Base-by-base conservation (phyloP, 257 asterid species). In the Datura wrightii region DNA sequence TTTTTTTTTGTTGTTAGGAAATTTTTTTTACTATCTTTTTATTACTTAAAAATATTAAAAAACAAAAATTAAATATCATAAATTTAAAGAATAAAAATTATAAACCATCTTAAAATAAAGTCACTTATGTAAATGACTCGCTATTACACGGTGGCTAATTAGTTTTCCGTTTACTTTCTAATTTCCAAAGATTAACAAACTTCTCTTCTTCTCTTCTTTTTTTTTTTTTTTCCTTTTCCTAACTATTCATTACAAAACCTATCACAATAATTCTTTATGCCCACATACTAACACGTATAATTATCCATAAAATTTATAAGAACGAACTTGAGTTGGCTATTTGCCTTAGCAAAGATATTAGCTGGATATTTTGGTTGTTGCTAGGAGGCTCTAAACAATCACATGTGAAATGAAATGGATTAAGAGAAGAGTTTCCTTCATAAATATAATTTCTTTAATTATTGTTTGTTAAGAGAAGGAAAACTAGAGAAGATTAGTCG, bases 291-390 rank as follows among this genome's bases (percentile, higher is more conserved):
- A 13, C 72, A 34, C n/a, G n/a, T 13, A 65, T 65, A 36, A 3
- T 14, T 66, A 14, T 14, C 24, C 50, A 11, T 36, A 66, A 36
- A 4, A 37, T 66, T 66, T 14, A 36, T 37, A 37, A 66, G 19
- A 2, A 36, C 36, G 1, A 66, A 14, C 19, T 6, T 3, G 79
- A 10, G 18, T n/a, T 71, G 56, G 54, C n/a, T n/a, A 9, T 41
- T 42, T 71, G 55, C 42, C 56, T n/a, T 10, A n/a, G 55, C 52
- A 42, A 71, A 42, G 37, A 10, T 71, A 42, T 71, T 9, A 42
- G n/a, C 37, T 71, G 39, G 39, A 71, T 71, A 10, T n/a, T 71
- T 2, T n/a, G 56, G 79, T 71, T 44, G 79, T 71, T 71, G 39
- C 36, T 70, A 70, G 14, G 55, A 36, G 18, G 79, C 15, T 10